A percentile compares a stretch with the other conserved stretches of the same genome.
These are phyloP conservation scores for Conticribra weissflogii DNA, from an alignment of 108 stramenopile genomes.

Conservation along the genomic window DNA sequence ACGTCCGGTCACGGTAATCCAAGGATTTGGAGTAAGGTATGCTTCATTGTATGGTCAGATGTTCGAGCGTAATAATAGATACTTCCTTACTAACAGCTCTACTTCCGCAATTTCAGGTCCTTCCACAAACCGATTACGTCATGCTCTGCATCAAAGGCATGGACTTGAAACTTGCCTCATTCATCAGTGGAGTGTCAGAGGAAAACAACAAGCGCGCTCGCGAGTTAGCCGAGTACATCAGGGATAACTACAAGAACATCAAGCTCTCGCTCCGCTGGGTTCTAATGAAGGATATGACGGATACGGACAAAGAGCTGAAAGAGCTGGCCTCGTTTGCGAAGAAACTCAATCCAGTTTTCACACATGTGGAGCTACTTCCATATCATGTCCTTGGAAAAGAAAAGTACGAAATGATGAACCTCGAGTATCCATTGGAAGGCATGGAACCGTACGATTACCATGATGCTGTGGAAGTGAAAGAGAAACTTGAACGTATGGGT, in stretches of 20 bases:
- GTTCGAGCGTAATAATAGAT: no score
- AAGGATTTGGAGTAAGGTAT: constrained; percentile 51
- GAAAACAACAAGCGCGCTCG: constrained; percentile 40
- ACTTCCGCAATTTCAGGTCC: constrained; percentile 1
- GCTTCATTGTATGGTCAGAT: neutral
- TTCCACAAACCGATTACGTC: constrained; percentile 58
- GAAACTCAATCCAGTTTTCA: constrained; percentile 50
- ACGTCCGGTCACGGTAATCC: constrained; percentile 63
- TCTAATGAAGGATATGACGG: constrained; percentile 61
- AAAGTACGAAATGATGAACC: constrained; percentile 53
- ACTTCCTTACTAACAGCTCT: neutral
- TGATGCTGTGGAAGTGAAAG: constrained; percentile 49
- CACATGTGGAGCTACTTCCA: constrained; percentile 62
- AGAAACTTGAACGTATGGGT: constrained; percentile 34
- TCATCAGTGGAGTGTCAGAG: constrained; percentile 45
- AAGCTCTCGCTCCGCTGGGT: constrained; percentile 66
- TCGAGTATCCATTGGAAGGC: constrained; percentile 50
- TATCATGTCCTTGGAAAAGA: constrained; percentile 66
- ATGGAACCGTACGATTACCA: constrained; percentile 52
- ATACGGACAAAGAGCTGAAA: constrained; percentile 57
- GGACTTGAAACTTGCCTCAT: constrained; percentile 57
- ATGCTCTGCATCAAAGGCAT: constrained; percentile 69
- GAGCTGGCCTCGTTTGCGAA: constrained; percentile 58
- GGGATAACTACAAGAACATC: constrained; percentile 53
- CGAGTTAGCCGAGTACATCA: constrained; percentile 61